These are phyloP conservation scores for Rhizoctonia solani DNA, from an alignment of 1,284 basidiomycete species.

Conservation along the genomic window DNA sequence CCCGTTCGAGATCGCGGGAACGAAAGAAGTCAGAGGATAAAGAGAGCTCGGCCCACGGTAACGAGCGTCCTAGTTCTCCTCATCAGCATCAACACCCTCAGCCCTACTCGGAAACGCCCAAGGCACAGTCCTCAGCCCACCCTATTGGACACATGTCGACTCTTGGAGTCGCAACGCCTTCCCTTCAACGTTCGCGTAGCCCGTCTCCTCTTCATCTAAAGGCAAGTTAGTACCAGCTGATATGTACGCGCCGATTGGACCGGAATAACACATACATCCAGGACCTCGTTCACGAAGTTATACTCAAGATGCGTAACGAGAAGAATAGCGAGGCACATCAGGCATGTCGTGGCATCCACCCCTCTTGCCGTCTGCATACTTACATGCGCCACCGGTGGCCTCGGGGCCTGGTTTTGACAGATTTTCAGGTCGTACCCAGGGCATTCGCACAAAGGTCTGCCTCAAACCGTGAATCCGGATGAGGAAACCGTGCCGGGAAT, in stretches of 20 bases:
- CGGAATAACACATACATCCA: conserved; percentile 6
- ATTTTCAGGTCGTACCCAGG: conserved; percentile 54
- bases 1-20: not conserved
- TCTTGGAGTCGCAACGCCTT: not conserved
- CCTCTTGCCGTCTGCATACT: no score
- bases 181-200: not conserved
- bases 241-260: not conserved
- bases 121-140: not conserved
- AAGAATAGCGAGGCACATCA: conserved; percentile 83
- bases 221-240: not conserved
- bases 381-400: conserved; percentile 29
- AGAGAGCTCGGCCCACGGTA: not conserved
- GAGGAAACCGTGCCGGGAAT: conserved; percentile 79
- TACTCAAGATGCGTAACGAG: conserved; percentile 61
- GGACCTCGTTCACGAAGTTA: conserved; percentile 45
- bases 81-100: no score
- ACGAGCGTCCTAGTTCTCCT: no score
- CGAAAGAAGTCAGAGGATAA: not conserved
- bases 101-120: not conserved
- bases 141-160: not conserved
- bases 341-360: no score
- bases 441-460: conserved; percentile 57
- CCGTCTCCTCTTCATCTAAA: conserved; percentile 22
- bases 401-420: conserved; percentile 46
- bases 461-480: conserved; percentile 70